Conservation (phyloP, 1,139 yeast genomes). For the Ogataea hybrid region DNA sequence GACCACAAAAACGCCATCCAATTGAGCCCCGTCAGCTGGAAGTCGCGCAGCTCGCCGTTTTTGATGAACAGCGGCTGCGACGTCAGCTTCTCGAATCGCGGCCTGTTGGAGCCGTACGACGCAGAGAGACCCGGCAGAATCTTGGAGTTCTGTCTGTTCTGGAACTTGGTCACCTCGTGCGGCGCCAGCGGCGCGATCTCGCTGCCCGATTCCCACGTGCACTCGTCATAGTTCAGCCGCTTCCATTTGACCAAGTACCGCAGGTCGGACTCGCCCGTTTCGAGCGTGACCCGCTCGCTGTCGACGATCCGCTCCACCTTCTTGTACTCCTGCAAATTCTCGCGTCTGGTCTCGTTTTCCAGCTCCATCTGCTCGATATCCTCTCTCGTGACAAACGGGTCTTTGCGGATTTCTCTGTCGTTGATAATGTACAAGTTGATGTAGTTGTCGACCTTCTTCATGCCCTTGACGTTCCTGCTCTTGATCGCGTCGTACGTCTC, state of each 20-base stretch:
- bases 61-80: slow-evolving; percentile 89
- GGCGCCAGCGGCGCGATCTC: slow-evolving; percentile 85
- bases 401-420: slow-evolving; percentile 74
- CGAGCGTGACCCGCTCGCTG: slow-evolving; percentile 67
- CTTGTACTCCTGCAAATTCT: slow-evolving; percentile 80
- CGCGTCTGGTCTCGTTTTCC: slow-evolving; percentile 80
- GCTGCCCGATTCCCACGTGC: slow-evolving; percentile 96
- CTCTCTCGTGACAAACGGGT: slow-evolving; percentile 80
- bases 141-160: slow-evolving; percentile 76
- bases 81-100: slow-evolving; percentile 82
- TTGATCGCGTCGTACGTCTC: slow-evolving; percentile 64
- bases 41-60: slow-evolving; percentile 91
- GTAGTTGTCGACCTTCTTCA: slow-evolving; percentile 86
- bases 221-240: slow-evolving; percentile 88
- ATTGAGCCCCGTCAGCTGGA: slow-evolving; percentile 95
- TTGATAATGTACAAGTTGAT: slow-evolving; percentile 71
- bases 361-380: slow-evolving; percentile 92
- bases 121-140: slow-evolving; percentile 83
- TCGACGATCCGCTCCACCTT: slow-evolving; percentile 89
- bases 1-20: slow-evolving; percentile 99
- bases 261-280: slow-evolving; percentile 63
- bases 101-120: slow-evolving; percentile 73
- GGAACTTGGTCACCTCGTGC: slow-evolving; percentile 77
- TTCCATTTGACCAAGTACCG: slow-evolving; percentile 93
- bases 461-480: slow-evolving; percentile 56